Evolutionary conservation across 2,329 filamentous ascomycete species (phyloP).

Genomic region (Pseudocercospora ulei): DNA sequence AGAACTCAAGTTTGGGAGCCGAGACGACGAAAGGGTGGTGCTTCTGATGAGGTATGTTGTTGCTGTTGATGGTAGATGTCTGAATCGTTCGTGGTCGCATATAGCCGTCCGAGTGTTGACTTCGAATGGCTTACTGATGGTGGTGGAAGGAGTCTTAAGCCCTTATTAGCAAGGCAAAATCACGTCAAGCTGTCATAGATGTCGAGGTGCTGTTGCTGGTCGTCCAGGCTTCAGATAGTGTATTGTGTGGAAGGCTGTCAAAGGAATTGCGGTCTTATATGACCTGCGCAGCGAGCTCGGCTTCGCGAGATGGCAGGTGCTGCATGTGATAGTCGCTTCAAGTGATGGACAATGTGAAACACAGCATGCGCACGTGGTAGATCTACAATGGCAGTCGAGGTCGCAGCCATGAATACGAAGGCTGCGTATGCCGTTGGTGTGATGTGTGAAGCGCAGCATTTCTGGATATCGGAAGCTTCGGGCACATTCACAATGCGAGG

Average conservation of each 20-base stretch:
- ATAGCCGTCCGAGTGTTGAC: not conserved
- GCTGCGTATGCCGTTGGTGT: too few species aligned
- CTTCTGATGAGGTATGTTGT: constrained; percentile 7
- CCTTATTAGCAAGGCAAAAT: constrained; percentile 1
- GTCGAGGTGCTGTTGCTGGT: not conserved
- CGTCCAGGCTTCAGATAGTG: not conserved
- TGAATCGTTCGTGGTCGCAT: constrained; percentile 1
- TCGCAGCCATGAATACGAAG: too few species aligned
- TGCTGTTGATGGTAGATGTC: not conserved
- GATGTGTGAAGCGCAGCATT: too few species aligned
- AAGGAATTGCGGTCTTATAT: not conserved
- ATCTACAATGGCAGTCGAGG: too few species aligned
- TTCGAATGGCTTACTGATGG: too few species aligned
- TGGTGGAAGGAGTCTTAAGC: too few species aligned
- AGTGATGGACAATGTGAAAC: not conserved
- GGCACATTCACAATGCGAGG: too few species aligned
- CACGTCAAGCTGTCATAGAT: not conserved
- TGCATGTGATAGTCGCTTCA: not conserved
- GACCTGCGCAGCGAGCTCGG: not conserved
- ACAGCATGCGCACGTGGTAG: constrained; percentile 1
- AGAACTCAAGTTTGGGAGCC: constrained; percentile 36
- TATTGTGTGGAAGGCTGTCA: not conserved
- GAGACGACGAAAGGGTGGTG: constrained; percentile 26
- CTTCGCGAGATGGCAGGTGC: constrained; percentile 2
- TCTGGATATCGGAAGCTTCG: too few species aligned